phyloP scores from a whole-genome alignment of 78 protist genomes.

The Emiliania huxleyi region DNA sequence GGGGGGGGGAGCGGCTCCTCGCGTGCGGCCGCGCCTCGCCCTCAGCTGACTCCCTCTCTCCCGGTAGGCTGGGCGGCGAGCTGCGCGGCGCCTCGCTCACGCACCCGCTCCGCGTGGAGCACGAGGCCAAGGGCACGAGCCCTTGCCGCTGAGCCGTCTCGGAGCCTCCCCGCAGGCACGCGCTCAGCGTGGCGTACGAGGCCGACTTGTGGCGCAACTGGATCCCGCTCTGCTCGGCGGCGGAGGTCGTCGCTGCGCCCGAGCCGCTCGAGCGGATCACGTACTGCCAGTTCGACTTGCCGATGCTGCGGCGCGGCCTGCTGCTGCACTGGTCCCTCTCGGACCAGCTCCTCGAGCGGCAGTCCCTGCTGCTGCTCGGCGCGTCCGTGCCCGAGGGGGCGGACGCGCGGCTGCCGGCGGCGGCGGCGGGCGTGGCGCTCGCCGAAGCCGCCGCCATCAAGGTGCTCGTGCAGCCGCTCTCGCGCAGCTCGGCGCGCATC shows the following conservation, averaged over 20 bases:
- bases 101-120: neutral
- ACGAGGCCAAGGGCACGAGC: too few relatives aligned
- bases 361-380: neutral
- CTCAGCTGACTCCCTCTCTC: too few relatives aligned
- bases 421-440: neutral
- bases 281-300: neutral
- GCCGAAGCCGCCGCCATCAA: neutral
- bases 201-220: neutral
- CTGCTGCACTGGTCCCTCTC: neutral
- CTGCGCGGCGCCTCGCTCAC: neutral
- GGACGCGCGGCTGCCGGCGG: neutral
- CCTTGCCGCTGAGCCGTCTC: too few relatives aligned
- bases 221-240: neutral
- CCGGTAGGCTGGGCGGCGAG: too few relatives aligned
- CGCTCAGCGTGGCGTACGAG: too few relatives aligned
- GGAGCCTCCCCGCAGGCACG: too few relatives aligned
- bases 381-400: neutral
- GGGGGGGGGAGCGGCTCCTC: too few relatives aligned
- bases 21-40: too few relatives aligned
- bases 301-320: neutral
- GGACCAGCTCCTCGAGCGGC: neutral
- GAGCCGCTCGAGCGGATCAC: neutral
- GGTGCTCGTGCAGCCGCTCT: neutral
- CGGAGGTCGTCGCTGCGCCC: neutral
- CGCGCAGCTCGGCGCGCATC: neutral